Evolutionary conservation across 495 filamentous ascomycete genomes (phyloP).

Genomic region (Extremus antarcticus): DNA sequence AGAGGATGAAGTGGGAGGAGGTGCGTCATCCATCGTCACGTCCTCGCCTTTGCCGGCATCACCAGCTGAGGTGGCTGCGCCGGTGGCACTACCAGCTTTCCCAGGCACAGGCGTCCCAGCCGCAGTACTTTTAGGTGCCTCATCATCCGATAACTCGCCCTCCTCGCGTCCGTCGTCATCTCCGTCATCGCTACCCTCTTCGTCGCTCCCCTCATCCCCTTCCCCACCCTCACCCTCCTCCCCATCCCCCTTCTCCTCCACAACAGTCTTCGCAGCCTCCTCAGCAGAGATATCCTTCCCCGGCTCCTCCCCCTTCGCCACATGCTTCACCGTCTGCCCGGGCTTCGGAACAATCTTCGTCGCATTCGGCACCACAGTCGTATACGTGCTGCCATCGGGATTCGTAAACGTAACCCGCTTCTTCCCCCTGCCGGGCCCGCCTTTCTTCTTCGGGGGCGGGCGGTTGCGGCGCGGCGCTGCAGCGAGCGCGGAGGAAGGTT

Average conservation of each 20-base stretch:
- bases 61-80: neutral
- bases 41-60: neutral
- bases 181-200: slow-evolving; percentile 23
- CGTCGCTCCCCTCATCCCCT: slow-evolving; percentile 21
- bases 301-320: slow-evolving; percentile 22
- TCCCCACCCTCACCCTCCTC: slow-evolving; percentile 23
- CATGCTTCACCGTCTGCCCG: slow-evolving; percentile 21
- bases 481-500: slow-evolving; percentile 30
- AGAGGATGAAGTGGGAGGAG: neutral
- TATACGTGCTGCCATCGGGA: slow-evolving; percentile 21
- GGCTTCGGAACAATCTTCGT: slow-evolving; percentile 18
- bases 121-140: neutral
- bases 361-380: slow-evolving; percentile 18
- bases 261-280: slow-evolving; percentile 23
- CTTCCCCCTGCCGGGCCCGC: slow-evolving; percentile 28
- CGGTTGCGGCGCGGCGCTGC: slow-evolving; percentile 36
- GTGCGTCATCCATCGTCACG: neutral
- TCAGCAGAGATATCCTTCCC: slow-evolving; percentile 25
- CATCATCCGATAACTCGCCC: slow-evolving; percentile 22
- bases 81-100: neutral
- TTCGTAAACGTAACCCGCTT: slow-evolving; percentile 32
- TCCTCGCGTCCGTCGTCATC: slow-evolving; percentile 26
- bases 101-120: slow-evolving; percentile 8
- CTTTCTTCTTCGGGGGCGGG: slow-evolving; percentile 46
- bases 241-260: slow-evolving; percentile 20